Evolutionary conservation across 352 stramenopile species (phyloP), one percentile per base, ranked within the genome.

Genomic region (Pythium dissimile): DNA sequence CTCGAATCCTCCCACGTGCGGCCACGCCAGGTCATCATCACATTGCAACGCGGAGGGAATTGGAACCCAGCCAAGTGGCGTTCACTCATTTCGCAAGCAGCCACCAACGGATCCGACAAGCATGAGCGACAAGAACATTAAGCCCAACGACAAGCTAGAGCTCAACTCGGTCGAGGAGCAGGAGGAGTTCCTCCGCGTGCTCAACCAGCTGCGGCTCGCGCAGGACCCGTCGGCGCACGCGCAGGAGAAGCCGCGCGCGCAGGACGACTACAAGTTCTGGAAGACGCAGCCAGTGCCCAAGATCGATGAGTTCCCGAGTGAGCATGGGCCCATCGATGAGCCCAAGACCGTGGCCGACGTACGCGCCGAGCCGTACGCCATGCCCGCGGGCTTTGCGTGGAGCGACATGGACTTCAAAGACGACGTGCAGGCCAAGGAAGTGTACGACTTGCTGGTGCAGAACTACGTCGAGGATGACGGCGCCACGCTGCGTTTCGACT

Each of bases 391-490:
- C 34, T 99, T 99, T 62, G 70, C 80, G 52, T 99, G 97, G 97
- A 69, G 50, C 54, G 69, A 91, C 8, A 26, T 98, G 9, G 92
- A 99, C 67, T 79, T 99, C 13, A 89, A 59, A 43, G 65, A 97
- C 60, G 59, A 74, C 15, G 63, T 55, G 0, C 50, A 98, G 37
- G 71, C 55, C 6, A 27, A 95, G 16, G 95, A 99, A 72, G 77
- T 99, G 12, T 99, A 99, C 71, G 90, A 93, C 8, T 70, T 99
- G 30, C 80, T 99, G 5, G 96, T 86, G 15, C 80, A 96, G 61
- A 99, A 99, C 74, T 99, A 99, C 67, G 97, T 99, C 10, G 97
- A 99, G 67, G 97, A 99, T 71, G 97, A 99, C 69, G 96, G 98
- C 73, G 84, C 78, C 61, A 96, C 98, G 65, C 99, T 99, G 83